Conservation (phyloP, 257 asterid species). For the Euphrasia confusa region DNA sequence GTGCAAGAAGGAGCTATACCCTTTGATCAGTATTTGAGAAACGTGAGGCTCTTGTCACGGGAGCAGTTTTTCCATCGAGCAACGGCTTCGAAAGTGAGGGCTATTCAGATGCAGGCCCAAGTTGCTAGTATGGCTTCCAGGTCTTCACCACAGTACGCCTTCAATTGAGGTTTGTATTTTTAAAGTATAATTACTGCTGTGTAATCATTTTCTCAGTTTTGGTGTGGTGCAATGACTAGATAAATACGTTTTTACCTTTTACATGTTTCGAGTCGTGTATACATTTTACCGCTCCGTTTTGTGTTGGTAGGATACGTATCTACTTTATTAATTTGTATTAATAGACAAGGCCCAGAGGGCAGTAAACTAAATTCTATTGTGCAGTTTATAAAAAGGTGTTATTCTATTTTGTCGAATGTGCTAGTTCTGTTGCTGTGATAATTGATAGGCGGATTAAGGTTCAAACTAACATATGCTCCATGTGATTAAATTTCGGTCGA, state of each 20-base stretch:
- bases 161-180: conserved; percentile 1
- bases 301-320: neutral
- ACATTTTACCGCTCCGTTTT: neutral
- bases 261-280: neutral
- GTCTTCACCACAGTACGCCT: conserved; percentile 42
- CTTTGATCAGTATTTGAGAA: conserved; percentile 82
- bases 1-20: conserved; percentile 81
- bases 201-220: neutral
- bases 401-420: neutral
- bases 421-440: neutral
- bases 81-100: conserved; percentile 74
- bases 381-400: neutral
- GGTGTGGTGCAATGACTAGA: conserved; percentile 5
- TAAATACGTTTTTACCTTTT: neutral
- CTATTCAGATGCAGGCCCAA: conserved; percentile 91
- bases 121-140: conserved; percentile 87
- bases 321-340: conserved; percentile 1
- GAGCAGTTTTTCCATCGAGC: conserved; percentile 90
- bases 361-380: neutral
- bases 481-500: neutral
- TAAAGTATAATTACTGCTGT: neutral
- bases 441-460: neutral
- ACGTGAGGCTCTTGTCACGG: conserved; percentile 68
- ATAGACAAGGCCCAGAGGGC: neutral
- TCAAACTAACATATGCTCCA: neutral